These are phyloP conservation scores for Cornus suecica DNA, from an alignment of 148 eudicot species.

Conservation along the genomic window DNA sequence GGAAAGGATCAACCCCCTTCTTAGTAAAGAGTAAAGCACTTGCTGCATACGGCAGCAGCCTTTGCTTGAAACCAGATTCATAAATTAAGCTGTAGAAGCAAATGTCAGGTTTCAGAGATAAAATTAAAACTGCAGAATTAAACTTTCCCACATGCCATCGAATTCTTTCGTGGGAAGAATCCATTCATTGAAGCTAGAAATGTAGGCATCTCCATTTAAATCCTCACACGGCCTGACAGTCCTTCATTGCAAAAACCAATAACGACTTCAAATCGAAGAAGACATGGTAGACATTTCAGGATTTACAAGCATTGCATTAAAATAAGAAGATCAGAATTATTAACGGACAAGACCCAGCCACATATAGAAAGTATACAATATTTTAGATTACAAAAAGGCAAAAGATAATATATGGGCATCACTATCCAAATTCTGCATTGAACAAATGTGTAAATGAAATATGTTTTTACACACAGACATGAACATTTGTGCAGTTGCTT, in stretches of 20 bases:
- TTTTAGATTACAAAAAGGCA: too few species aligned
- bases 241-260: conserved; percentile 66
- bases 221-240: conserved; percentile 98
- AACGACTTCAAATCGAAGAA: not conserved
- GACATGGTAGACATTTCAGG: too few species aligned
- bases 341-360: too few species aligned
- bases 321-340: too few species aligned
- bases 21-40: conserved; percentile 98
- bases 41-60: conserved; percentile 92
- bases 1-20: conserved; percentile 87
- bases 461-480: too few species aligned
- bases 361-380: too few species aligned
- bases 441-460: too few species aligned
- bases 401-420: too few species aligned
- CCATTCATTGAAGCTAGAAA: conserved; percentile 95
- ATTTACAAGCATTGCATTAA: too few species aligned
- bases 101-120: not conserved
- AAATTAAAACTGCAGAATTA: too few species aligned
- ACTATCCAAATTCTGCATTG: too few species aligned
- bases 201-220: conserved; percentile 74
- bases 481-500: too few species aligned
- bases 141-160: conserved; percentile 99
- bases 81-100: conserved; percentile 75
- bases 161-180: conserved; percentile 96
- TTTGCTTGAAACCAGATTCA: conserved; percentile 93